phyloP scores from a whole-genome alignment of 2,329 filamentous ascomycete genomes.

The Cladosporium velox region DNA sequence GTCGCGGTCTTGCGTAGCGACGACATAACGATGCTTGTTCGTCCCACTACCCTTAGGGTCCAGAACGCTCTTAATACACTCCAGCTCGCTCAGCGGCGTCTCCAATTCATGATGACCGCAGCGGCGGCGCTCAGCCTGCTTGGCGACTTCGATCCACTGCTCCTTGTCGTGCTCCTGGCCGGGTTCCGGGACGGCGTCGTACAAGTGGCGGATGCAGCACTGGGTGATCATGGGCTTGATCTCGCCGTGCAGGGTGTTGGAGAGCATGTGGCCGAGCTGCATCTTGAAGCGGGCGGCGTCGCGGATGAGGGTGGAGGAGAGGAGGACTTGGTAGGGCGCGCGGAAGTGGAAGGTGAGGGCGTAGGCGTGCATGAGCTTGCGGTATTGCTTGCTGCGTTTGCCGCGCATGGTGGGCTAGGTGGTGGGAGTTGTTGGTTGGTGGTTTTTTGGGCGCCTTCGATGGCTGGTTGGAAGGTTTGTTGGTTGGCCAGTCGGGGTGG shows the following conservation, averaged over 20 bases:
- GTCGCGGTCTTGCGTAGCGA: constrained; percentile 70
- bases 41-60: constrained; percentile 71
- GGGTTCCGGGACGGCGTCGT: constrained; percentile 46
- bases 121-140: constrained; percentile 71
- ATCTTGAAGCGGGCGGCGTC: constrained; percentile 85
- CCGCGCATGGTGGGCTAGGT: constrained; percentile 59
- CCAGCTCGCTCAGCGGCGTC: constrained; percentile 66
- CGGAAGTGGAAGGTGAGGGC: constrained; percentile 85
- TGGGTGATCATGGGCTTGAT: constrained; percentile 85
- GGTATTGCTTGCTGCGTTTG: constrained; percentile 72
- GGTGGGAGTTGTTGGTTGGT: background rate
- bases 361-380: constrained; percentile 94
- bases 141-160: constrained; percentile 71
- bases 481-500: background rate
- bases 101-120: constrained; percentile 78
- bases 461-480: background rate
- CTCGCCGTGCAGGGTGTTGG: constrained; percentile 82
- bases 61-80: constrained; percentile 74
- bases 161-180: constrained; percentile 42
- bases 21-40: constrained; percentile 79
- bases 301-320: constrained; percentile 82
- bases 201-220: constrained; percentile 78
- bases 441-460: background rate
- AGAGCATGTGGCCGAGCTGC: constrained; percentile 75
- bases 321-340: constrained; percentile 88